phyloP scores from a whole-genome alignment of 148 eudicot genomes.

The Silene conica region DNA sequence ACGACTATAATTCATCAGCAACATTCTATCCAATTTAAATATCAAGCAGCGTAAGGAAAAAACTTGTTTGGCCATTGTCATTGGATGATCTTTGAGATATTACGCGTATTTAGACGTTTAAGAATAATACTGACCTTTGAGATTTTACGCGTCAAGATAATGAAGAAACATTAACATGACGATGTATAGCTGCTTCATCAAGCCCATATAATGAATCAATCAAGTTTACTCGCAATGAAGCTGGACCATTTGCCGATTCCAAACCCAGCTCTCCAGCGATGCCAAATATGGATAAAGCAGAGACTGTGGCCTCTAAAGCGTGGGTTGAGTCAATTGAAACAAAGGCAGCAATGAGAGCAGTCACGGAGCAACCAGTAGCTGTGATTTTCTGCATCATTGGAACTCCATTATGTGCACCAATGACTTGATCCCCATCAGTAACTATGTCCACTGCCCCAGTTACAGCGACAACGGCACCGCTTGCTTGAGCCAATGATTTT shows the following conservation, averaged over 20 bases:
- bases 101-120: no score
- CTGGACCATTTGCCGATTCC: conserved; percentile 71
- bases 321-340: conserved; percentile 56
- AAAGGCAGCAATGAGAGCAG: conserved; percentile 82
- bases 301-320: conserved; percentile 71
- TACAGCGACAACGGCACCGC: conserved; percentile 63
- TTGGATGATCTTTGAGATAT: no score
- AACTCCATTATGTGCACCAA: conserved; percentile 65
- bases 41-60: no score
- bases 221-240: conserved; percentile 67
- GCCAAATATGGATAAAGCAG: conserved; percentile 75
- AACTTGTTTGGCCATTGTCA: no score
- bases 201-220: conserved; percentile 77
- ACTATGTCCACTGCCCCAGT: conserved; percentile 77
- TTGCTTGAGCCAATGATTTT: conserved; percentile 56
- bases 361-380: conserved; percentile 84
- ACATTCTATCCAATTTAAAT: no score
- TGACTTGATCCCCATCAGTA: conserved; percentile 65
- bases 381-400: conserved; percentile 78
- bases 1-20: no score
- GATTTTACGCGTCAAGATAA: conserved; percentile 4
- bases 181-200: conserved; percentile 34
- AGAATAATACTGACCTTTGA: conserved; percentile 11
- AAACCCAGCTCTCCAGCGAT: conserved; percentile 72
- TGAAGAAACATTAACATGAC: conserved; percentile 29